Conservation (phyloP, 164 flowering plant genomes). For the Amborella trichopoda region DNA sequence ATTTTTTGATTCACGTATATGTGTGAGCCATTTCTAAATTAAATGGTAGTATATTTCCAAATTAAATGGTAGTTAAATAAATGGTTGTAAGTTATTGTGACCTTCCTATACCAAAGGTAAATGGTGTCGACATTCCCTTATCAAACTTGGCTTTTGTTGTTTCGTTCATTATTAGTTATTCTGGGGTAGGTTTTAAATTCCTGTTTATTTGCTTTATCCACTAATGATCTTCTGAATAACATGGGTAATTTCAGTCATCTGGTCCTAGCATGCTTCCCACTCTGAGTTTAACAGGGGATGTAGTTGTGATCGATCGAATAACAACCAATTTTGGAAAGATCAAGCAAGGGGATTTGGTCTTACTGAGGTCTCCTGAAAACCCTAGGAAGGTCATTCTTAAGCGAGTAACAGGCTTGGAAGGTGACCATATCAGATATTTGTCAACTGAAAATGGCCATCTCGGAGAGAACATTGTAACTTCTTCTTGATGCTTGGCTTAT, state of each 20-base stretch:
- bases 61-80: background rate
- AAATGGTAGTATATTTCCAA: too few relatives aligned
- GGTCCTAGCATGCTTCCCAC: slow-evolving; percentile 97
- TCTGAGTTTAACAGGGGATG: slow-evolving; percentile 29
- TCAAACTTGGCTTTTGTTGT: background rate
- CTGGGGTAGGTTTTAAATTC: background rate
- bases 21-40: too few relatives aligned
- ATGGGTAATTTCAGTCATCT: slow-evolving; percentile 21
- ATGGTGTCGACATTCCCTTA: background rate
- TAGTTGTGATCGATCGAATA: slow-evolving; percentile 39
- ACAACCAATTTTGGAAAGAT: slow-evolving; percentile 32
- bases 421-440: slow-evolving; percentile 38
- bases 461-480: too few relatives aligned
- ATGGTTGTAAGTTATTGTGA: background rate
- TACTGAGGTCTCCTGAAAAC: slow-evolving; percentile 39
- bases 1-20: too few relatives aligned
- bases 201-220: background rate
- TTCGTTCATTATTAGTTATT: background rate
- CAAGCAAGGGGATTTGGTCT: slow-evolving; percentile 46
- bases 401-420: slow-evolving; percentile 51
- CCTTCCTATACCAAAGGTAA: background rate
- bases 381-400: slow-evolving; percentile 44
- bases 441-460: slow-evolving; percentile 25
- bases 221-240: background rate
- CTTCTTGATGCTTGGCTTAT: too few relatives aligned